Evolutionary conservation across 2,329 filamentous ascomycete species (phyloP).

Genomic region (Chalaropsis thielavioides): DNA sequence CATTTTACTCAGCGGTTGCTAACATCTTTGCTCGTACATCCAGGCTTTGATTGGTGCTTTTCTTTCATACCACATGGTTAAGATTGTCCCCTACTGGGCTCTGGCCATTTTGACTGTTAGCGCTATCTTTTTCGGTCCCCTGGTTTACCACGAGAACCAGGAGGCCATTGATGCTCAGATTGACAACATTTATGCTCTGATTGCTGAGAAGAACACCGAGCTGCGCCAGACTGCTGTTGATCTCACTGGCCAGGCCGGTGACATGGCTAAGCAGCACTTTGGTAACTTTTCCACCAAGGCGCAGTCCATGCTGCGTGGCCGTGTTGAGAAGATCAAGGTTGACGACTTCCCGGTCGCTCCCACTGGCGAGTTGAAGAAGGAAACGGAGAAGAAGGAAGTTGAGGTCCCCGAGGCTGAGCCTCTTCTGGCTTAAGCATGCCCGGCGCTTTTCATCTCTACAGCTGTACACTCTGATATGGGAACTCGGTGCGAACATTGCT

Average conservation of each 20-base stretch:
- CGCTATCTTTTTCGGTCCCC: conserved; percentile 45
- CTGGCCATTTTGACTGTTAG: conserved; percentile 47
- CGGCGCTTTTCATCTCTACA: neutral
- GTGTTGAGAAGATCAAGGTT: conserved; percentile 30
- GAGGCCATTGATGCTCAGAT: conserved; percentile 53
- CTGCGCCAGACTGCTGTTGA: conserved; percentile 46
- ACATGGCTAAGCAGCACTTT: conserved; percentile 52
- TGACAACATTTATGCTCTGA: conserved; percentile 40
- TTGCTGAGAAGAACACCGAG: conserved; percentile 49
- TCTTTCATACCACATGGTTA: conserved; percentile 53
- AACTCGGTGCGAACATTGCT: neutral
- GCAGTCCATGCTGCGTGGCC: conserved; percentile 45
- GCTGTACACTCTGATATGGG: neutral
- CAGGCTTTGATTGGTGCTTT: conserved; percentile 48
- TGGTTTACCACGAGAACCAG: conserved; percentile 53
- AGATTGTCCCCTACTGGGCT: conserved; percentile 56
- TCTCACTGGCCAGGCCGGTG: conserved; percentile 48
- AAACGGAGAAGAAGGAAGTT: conserved; percentile 7
- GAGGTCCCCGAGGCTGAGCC: conserved; percentile 8
- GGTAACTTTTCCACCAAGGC: conserved; percentile 55
- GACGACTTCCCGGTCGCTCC: conserved; percentile 27
- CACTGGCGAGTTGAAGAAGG: conserved; percentile 26
- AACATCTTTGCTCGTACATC: neutral
- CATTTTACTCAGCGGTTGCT: neutral
- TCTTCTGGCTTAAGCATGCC: conserved; percentile 8